These are phyloP conservation scores for Vigna radiata DNA, from an alignment of 306 rosid genomes.

Conservation along the genomic window DNA sequence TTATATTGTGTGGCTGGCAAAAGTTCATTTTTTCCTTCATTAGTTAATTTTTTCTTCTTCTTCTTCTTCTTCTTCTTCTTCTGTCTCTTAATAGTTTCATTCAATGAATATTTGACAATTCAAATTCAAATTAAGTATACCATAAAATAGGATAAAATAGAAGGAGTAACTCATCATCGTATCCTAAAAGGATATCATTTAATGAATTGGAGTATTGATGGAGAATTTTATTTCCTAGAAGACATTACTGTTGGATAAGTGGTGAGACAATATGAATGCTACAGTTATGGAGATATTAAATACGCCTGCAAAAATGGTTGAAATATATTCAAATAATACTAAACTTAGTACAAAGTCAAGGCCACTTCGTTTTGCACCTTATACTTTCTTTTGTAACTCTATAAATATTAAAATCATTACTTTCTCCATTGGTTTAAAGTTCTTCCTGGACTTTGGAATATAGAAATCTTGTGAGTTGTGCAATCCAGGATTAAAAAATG, in stretches of 20 bases:
- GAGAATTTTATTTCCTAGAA: not conserved
- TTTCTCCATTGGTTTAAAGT: too few relatives aligned
- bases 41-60: slow-evolving; percentile 28
- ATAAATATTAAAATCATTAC: too few relatives aligned
- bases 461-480: too few relatives aligned
- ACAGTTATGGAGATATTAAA: too few relatives aligned
- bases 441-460: too few relatives aligned
- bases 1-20: slow-evolving; percentile 47
- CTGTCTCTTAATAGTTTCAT: not conserved
- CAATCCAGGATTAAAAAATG: too few relatives aligned
- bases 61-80: slow-evolving; percentile 3
- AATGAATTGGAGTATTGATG: not conserved
- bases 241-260: not conserved
- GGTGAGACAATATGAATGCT: not conserved
- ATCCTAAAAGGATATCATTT: slow-evolving; percentile 14
- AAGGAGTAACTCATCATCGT: not conserved
- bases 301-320: too few relatives aligned
- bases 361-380: too few relatives aligned
- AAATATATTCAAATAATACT: too few relatives aligned
- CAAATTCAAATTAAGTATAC: slow-evolving; percentile 11
- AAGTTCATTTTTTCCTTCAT: slow-evolving; percentile 44
- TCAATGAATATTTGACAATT: slow-evolving; percentile 23
- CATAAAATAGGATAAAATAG: not conserved
- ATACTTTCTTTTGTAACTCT: too few relatives aligned
- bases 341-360: too few relatives aligned